phyloP scores from a whole-genome alignment of 805 yeast species.

The Candida sithepensis region DNA sequence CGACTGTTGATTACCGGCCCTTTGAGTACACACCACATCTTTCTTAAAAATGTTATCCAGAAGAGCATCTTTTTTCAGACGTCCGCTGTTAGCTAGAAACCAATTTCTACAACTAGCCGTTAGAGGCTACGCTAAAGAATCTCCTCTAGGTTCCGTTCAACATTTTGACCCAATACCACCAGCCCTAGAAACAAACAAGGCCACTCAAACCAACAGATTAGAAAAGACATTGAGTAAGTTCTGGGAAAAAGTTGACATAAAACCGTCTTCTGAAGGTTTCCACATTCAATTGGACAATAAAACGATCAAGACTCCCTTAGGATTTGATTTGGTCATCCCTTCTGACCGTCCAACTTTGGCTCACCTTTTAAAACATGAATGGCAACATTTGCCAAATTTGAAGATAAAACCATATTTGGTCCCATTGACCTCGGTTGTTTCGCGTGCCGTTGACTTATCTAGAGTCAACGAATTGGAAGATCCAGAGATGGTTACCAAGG shows the following conservation, averaged over 20 bases:
- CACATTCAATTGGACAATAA: slow-evolving; percentile 68
- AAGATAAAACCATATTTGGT: slow-evolving; percentile 72
- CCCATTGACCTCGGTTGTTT: slow-evolving; percentile 83
- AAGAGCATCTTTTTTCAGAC: not conserved
- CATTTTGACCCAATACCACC: slow-evolving; percentile 7
- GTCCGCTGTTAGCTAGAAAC: not conserved
- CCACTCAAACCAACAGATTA: slow-evolving; percentile 64
- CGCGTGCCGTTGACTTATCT: slow-evolving; percentile 80
- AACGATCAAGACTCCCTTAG: slow-evolving; percentile 81
- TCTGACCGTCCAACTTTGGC: slow-evolving; percentile 59
- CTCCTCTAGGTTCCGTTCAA: slow-evolving; percentile 9
- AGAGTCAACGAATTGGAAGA: slow-evolving; percentile 36
- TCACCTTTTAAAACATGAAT: slow-evolving; percentile 75
- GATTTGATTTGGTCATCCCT: slow-evolving; percentile 67
- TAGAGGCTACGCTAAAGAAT: slow-evolving; percentile 12
- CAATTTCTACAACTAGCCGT: not conserved
- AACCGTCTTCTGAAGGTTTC: slow-evolving; percentile 33
- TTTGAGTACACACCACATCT: too few species aligned
- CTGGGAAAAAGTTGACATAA: slow-evolving; percentile 68
- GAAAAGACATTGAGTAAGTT: slow-evolving; percentile 68
- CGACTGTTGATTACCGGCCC: too few species aligned
- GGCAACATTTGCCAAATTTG: slow-evolving; percentile 70
- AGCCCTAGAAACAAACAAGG: slow-evolving; percentile 43
- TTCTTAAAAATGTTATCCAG: not conserved
- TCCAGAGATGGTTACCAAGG: slow-evolving; percentile 51